These are phyloP conservation scores for Quercus aquifolioides DNA, from an alignment of 306 rosid species.

Conservation along the genomic window DNA sequence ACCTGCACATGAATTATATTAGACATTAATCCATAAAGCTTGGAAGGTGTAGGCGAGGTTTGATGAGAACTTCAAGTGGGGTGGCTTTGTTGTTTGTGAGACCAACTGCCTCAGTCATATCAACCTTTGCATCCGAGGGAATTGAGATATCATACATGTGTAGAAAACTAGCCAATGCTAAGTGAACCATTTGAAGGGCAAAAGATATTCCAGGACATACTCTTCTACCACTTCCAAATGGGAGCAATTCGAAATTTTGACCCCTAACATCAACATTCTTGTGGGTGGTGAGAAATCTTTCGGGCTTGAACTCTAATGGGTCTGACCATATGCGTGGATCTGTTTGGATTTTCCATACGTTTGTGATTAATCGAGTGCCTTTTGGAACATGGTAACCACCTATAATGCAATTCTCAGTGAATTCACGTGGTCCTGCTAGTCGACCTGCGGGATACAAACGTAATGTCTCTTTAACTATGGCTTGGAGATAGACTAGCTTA, in stretches of 20 bases:
- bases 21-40: conserved; percentile 14
- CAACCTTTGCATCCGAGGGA: conserved; percentile 18
- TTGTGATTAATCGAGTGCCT: conserved; percentile 46
- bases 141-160: conserved; percentile 47
- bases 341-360: conserved; percentile 49
- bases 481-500: neutral
- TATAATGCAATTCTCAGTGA: conserved; percentile 37
- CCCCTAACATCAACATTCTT: conserved; percentile 44
- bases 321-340: conserved; percentile 46
- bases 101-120: conserved; percentile 44
- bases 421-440: conserved; percentile 31
- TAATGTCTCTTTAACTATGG: neutral
- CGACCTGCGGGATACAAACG: conserved; percentile 44
- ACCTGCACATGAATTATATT: conserved; percentile 17
- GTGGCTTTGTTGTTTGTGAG: conserved; percentile 32
- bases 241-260: conserved; percentile 38
- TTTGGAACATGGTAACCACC: conserved; percentile 36
- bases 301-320: conserved; percentile 49
- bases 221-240: conserved; percentile 63
- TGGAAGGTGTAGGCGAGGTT: conserved; percentile 36
- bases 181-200: conserved; percentile 34
- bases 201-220: conserved; percentile 39
- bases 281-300: conserved; percentile 49
- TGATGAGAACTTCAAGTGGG: conserved; percentile 49
- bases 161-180: conserved; percentile 38